Conservation (phyloP, 75 land plant species). For the Pinus albicaulis region DNA sequence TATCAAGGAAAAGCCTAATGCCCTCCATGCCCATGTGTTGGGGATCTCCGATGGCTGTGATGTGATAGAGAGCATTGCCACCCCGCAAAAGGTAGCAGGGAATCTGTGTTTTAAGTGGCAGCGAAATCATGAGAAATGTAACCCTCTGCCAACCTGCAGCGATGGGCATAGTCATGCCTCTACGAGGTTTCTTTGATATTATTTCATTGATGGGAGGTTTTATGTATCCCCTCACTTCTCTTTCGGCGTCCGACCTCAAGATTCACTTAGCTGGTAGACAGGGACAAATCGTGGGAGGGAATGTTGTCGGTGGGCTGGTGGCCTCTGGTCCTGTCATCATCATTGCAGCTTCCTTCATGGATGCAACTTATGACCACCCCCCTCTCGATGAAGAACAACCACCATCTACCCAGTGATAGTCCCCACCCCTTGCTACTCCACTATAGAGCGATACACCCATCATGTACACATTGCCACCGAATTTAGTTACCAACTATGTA, state of each 20-base stretch:
- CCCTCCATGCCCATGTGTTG: constrained; percentile 57
- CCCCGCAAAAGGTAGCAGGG: constrained; percentile 58
- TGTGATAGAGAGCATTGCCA: constrained; percentile 50
- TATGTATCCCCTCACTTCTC: constrained; percentile 44
- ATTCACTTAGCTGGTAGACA: constrained; percentile 56
- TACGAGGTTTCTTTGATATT: constrained; percentile 52
- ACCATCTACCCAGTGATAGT: too few relatives aligned
- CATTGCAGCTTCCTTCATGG: constrained; percentile 62
- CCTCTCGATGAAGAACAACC: constrained; percentile 54
- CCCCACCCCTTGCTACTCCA: too few relatives aligned
- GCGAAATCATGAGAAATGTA: constrained; percentile 62
- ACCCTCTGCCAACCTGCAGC: constrained; percentile 66
- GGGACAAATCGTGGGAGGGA: constrained; percentile 75
- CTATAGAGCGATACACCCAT: too few relatives aligned
- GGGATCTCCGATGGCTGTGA: constrained; percentile 64
- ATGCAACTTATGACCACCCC: constrained; percentile 58
- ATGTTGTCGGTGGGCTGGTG: constrained; percentile 61
- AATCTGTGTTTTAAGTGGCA: constrained; percentile 55
- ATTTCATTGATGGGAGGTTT: constrained; percentile 61
- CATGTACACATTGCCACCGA: too few relatives aligned
- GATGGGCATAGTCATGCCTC: constrained; percentile 52
- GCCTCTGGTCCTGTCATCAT: constrained; percentile 72
- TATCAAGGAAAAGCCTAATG: constrained; percentile 64
- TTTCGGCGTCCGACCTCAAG: constrained; percentile 45
- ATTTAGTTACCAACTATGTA: too few relatives aligned